Conservation (phyloP, 2,329 filamentous ascomycete genomes). For the Chaetomiaceae sp. region DNA sequence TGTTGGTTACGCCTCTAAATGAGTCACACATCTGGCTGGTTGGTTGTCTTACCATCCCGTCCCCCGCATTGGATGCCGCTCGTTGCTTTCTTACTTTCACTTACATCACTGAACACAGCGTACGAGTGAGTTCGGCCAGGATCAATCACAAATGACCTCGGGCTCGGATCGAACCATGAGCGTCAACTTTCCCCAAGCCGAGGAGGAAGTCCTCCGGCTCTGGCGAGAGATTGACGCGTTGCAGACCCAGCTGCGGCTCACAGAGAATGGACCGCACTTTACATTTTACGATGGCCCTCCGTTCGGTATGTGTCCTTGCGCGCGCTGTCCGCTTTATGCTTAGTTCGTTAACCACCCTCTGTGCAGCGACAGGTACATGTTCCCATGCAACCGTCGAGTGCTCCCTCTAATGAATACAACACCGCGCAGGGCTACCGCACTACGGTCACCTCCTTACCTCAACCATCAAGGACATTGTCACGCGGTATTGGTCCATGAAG, state of each 20-base stretch:
- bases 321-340: no score
- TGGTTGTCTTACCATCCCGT: no score
- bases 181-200: constrained; percentile 87
- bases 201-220: constrained; percentile 73
- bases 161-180: no score
- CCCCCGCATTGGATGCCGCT: no score
- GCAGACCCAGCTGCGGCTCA: constrained; percentile 47
- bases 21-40: no score
- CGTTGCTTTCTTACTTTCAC: no score
- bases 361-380: constrained; percentile 2
- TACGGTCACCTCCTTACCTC: constrained; percentile 75
- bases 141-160: no score
- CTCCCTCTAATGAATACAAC: background rate
- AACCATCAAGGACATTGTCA: constrained; percentile 95
- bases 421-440: constrained; percentile 34
- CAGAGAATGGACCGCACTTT: constrained; percentile 42
- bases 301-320: constrained; percentile 49
- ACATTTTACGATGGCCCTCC: constrained; percentile 91
- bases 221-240: constrained; percentile 94
- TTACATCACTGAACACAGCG: no score
- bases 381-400: background rate
- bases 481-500: constrained; percentile 95
- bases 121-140: no score
- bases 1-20: no score
- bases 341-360: no score